These are phyloP conservation scores for Bimuria novae-zelandiae DNA, from an alignment of 2,329 filamentous ascomycete genomes.

Conservation along the genomic window DNA sequence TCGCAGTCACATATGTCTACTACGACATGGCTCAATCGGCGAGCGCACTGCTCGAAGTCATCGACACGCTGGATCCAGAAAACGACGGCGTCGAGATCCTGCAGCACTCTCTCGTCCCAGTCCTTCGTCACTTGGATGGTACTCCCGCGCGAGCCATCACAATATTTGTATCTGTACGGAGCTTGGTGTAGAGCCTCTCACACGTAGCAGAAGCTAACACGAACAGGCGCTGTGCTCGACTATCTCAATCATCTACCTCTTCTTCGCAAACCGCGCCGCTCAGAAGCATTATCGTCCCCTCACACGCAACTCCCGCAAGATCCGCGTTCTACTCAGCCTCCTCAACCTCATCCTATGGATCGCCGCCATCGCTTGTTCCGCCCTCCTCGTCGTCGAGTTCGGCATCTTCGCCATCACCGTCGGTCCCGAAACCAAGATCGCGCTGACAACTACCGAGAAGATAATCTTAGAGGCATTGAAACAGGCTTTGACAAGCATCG, in stretches of 20 bases:
- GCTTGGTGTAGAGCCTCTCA: too few relatives aligned
- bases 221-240: constrained; percentile 13
- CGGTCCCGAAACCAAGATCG: constrained; percentile 10
- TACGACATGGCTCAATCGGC: constrained; percentile 11
- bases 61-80: constrained; percentile 5
- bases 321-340: constrained; percentile 5
- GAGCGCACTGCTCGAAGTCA: background rate
- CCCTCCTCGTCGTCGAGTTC: constrained; percentile 12
- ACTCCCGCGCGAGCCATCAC: constrained; percentile 8
- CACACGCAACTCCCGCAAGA: constrained; percentile 12
- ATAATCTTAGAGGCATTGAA: constrained; percentile 3
- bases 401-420: constrained; percentile 8
- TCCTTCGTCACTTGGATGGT: constrained; percentile 8
- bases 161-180: constrained; percentile 10
- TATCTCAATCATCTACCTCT: constrained; percentile 10
- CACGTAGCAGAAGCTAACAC: too few relatives aligned
- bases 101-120: constrained; percentile 9
- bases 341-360: constrained; percentile 10
- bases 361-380: constrained; percentile 12
- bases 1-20: constrained; percentile 12
- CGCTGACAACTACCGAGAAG: background rate
- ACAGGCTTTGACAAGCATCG: background rate
- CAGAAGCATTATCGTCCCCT: constrained; percentile 8
- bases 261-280: constrained; percentile 12
- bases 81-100: constrained; percentile 10